phyloP scores from a whole-genome alignment of 2,329 filamentous ascomycete species.

The Arthrobotrys megalospora region DNA sequence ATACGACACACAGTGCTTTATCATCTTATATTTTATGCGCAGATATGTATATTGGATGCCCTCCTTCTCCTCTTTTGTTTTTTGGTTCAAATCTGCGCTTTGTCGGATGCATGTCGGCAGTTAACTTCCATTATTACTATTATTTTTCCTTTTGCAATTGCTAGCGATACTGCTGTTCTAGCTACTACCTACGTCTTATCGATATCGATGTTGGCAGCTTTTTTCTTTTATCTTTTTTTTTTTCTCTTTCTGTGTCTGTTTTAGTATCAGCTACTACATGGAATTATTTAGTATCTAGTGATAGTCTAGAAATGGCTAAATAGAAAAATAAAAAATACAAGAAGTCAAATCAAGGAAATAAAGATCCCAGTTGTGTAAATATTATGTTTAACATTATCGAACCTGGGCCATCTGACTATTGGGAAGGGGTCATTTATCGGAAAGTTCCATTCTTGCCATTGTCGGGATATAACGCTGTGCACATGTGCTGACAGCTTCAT shows the following conservation, averaged over 20 bases:
- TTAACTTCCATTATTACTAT: no score
- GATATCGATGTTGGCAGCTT: slow-evolving; percentile 5
- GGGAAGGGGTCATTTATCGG: no score
- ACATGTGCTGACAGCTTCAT: no score
- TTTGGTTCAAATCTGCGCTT: neutral
- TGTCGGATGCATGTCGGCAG: neutral
- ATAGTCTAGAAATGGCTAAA: slow-evolving; percentile 4
- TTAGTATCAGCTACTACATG: neutral
- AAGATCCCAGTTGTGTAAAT: no score
- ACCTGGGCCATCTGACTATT: no score
- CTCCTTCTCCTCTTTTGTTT: neutral
- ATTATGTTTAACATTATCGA: no score
- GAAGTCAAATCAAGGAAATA: neutral
- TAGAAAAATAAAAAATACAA: slow-evolving; percentile 4
- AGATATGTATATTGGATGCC: slow-evolving; percentile 1
- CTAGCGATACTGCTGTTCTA: no score
- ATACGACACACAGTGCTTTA: neutral
- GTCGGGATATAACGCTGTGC: no score
- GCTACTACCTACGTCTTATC: neutral
- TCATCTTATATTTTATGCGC: neutral
- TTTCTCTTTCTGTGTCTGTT: neutral
- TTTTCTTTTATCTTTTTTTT: neutral
- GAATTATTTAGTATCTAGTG: slow-evolving; percentile 18
- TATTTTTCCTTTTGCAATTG: neutral
- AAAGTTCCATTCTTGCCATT: no score